Percentiles rank a stretch among this genome's conserved stretches.
These are phyloP conservation scores for Stramenopiles sp. DNA, from an alignment of 352 stramenopile genomes.

Conservation along the genomic window DNA sequence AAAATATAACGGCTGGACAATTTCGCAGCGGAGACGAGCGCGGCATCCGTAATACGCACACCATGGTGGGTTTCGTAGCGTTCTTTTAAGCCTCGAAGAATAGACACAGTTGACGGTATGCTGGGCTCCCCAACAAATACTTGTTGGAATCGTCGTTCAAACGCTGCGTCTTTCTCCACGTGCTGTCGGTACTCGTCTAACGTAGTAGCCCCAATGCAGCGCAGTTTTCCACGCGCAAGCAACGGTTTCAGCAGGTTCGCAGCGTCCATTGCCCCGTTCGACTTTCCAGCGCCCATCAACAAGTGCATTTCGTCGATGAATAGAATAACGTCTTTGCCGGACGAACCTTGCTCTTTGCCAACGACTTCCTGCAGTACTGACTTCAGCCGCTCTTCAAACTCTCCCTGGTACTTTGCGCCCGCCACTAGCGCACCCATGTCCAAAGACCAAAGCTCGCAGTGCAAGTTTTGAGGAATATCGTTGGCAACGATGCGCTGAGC, in stretches of 20 bases:
- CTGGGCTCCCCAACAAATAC: conserved; percentile 77
- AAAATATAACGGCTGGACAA: conserved; percentile 81
- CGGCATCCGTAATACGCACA: conserved; percentile 74
- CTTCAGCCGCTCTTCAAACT: conserved; percentile 95
- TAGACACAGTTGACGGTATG: conserved; percentile 81
- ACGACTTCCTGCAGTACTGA: conserved; percentile 77
- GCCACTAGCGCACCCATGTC: conserved; percentile 90
- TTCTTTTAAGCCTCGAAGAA: conserved; percentile 80
- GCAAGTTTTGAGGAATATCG: conserved; percentile 78
- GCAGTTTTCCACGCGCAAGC: conserved; percentile 79
- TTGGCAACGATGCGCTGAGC: conserved; percentile 84
- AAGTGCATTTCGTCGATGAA: conserved; percentile 97
- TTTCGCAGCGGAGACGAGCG: conserved; percentile 76
- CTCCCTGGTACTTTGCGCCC: conserved; percentile 87
- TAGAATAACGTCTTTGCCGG: conserved; percentile 80
- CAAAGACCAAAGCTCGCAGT: conserved; percentile 71
- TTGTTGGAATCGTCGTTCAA: conserved; percentile 91
- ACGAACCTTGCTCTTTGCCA: conserved; percentile 50
- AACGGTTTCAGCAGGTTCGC: conserved; percentile 94
- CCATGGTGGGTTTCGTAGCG: conserved; percentile 91
- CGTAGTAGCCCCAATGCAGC: conserved; percentile 91
- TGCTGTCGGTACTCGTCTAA: conserved; percentile 90
- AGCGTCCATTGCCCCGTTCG: conserved; percentile 79
- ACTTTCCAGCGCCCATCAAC: conserved; percentile 77
- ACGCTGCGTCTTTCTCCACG: conserved; percentile 93